These are phyloP conservation scores for Botryotinia convoluta DNA, from an alignment of 2,329 filamentous ascomycete species.

Conservation along the genomic window DNA sequence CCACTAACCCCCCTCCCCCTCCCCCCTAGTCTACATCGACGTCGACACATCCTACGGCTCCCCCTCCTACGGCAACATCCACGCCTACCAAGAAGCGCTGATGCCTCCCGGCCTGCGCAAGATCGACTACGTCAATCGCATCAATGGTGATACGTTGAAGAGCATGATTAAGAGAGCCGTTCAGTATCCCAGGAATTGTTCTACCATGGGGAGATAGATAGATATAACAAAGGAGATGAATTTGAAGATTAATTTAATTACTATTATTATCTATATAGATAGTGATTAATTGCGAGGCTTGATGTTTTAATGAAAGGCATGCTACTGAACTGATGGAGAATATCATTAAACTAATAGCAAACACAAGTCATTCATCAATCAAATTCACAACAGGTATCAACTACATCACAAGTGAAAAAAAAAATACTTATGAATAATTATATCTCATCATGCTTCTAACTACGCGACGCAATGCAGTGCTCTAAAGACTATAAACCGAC, in stretches of 20 bases:
- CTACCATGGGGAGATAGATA: constrained; percentile 6
- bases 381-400: not conserved
- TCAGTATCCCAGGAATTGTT: constrained; percentile 25
- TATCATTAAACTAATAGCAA: not conserved
- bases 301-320: not conserved
- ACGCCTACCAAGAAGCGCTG: constrained; percentile 43
- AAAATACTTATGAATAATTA: not conserved
- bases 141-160: constrained; percentile 41
- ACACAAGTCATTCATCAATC: not conserved
- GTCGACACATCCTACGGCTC: constrained; percentile 44
- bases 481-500: not conserved
- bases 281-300: not conserved
- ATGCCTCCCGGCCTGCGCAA: constrained; percentile 40
- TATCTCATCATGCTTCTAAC: not conserved
- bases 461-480: not conserved
- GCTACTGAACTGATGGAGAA: too few relatives aligned
- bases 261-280: too few relatives aligned
- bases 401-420: not conserved
- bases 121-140: constrained; percentile 43
- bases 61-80: constrained; percentile 45
- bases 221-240: not conserved
- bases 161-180: constrained; percentile 41
- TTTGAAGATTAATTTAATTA: not conserved
- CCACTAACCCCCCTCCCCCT: not conserved
- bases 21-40: constrained; percentile 41